phyloP scores from a whole-genome alignment of 345 rosid genomes.

The Hibiscus mutabilis region DNA sequence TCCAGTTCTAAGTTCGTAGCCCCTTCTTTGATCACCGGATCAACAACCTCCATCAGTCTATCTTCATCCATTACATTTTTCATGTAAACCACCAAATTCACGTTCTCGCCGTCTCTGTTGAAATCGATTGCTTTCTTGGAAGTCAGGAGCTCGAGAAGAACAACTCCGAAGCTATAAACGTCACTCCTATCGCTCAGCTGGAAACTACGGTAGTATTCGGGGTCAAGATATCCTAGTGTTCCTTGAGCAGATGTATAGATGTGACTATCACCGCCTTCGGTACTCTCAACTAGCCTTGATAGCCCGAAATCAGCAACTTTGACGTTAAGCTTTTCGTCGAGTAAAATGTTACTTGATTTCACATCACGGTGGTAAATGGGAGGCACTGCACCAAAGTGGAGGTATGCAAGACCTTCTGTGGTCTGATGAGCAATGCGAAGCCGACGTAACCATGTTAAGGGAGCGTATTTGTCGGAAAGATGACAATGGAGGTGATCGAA shows the following conservation, averaged over 20 bases:
- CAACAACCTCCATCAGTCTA: conserved; percentile 30
- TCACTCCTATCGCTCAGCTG: conserved; percentile 60
- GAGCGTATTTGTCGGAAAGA: conserved; percentile 10
- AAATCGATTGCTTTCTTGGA: conserved; percentile 45
- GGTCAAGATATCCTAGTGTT: conserved; percentile 57
- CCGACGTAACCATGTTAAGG: conserved; percentile 34
- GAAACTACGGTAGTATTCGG: conserved; percentile 50
- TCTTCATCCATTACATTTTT: conserved; percentile 38
- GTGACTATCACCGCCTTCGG: conserved; percentile 38
- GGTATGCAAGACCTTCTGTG: conserved; percentile 49
- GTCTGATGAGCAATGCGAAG: conserved; percentile 43
- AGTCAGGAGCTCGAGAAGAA: conserved; percentile 47
- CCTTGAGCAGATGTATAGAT: conserved; percentile 56
- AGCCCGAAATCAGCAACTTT: conserved; percentile 57
- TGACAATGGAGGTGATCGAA: conserved; percentile 35
- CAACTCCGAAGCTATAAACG: conserved; percentile 62
- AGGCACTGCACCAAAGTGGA: conserved; percentile 46
- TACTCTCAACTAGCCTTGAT: conserved; percentile 34
- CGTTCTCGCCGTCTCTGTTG: conserved; percentile 44
- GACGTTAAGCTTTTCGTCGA: conserved; percentile 38
- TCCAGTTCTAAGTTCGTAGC: conserved; percentile 32
- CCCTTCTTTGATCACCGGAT: conserved; percentile 29
- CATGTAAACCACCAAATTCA: conserved; percentile 42
- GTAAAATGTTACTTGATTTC: conserved; percentile 53
- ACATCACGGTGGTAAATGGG: conserved; percentile 59